Base-by-base conservation (phyloP, 2,329 filamentous ascomycete genomes). In the Canariomyces notabilis region DNA sequence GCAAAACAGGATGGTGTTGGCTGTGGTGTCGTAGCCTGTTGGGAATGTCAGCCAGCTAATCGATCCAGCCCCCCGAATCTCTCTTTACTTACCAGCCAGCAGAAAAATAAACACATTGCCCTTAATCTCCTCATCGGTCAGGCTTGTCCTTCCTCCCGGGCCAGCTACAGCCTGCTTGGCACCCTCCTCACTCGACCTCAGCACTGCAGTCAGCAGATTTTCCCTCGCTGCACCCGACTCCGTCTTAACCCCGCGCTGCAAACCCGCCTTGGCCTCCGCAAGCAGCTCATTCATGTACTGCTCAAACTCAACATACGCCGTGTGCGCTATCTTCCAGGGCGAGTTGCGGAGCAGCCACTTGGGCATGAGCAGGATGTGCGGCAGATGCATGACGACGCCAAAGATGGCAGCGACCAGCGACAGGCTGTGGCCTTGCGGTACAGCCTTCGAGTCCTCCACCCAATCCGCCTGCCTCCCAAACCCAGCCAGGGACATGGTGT, bases 101-200 rank as follows among this genome's bases (percentile, higher is more conserved):
- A 42, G 21, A 26, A 26, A 42, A 21, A 42, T 42, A n/a, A 42
- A 42, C 2, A 42, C 19, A 33, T 42, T 42, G 8, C 39, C 39
- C 23, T 26, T 32, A 2, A 42, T n/a, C 23, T 42, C 39, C 5
- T 42, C 26, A 6, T 42, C 39, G 4, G 23, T 42, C 12, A 42
- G 16, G 6, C 39, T 20, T 21, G 23, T 42, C 19, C 39, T 32
- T 2, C 8, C 29, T 16, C 5, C 19, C 6, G 14, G 19, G 5
- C 18, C 31, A 4, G 19, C 16, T 12, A 6, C 21, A 18, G 14
- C 12, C 37, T 31, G 21, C 14, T 41, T 37, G 11, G 15, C 18
- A 11, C 23, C 36, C 4, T 37, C 22, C 22, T 6, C 11, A 11
- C 22, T 26, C 6, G 22, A 26, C 22, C 22, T 6, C 22, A 26